Conservation (phyloP, 1,139 yeast genomes). For the Yueomyces sp. region DNA sequence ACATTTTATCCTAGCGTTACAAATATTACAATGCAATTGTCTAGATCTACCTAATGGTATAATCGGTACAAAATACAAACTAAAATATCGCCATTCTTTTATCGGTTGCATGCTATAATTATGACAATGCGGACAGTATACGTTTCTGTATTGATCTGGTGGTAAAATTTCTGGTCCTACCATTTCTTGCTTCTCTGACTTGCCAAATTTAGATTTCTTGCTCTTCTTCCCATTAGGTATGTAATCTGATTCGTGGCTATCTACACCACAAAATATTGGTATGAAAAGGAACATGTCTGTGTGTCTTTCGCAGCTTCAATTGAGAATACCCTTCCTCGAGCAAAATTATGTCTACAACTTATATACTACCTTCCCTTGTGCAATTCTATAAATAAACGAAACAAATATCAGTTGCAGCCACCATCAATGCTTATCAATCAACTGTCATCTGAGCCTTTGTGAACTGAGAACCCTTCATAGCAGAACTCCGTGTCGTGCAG, state of each 20-base stretch:
- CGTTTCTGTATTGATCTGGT: constrained; percentile 7
- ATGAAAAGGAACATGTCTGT: constrained; percentile 14
- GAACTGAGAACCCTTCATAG: no score
- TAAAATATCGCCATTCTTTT: constrained; percentile 33
- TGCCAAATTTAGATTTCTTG: background rate
- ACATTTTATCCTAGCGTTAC: constrained; percentile 35
- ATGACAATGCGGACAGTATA: constrained; percentile 31
- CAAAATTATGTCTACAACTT: no score
- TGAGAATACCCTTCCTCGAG: no score
- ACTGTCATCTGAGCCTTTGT: no score
- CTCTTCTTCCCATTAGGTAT: background rate
- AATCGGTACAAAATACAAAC: constrained; percentile 35
- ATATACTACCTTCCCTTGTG: no score
- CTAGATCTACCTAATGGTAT: constrained; percentile 36
- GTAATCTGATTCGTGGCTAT: constrained; percentile 8
- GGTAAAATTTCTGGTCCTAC: constrained; percentile 15
- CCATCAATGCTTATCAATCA: no score
- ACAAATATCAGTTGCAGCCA: no score
- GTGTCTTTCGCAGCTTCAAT: no score
- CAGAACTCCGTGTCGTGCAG: no score
- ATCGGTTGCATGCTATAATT: constrained; percentile 30
- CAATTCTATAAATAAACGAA: no score
- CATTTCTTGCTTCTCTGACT: constrained; percentile 5
- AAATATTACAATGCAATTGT: constrained; percentile 31
- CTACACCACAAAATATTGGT: constrained; percentile 25